Evolutionary conservation across 2,329 filamentous ascomycete species (phyloP), one percentile per base, ranked within the genome.

Genomic region (Colletotrichum sp.): DNA sequence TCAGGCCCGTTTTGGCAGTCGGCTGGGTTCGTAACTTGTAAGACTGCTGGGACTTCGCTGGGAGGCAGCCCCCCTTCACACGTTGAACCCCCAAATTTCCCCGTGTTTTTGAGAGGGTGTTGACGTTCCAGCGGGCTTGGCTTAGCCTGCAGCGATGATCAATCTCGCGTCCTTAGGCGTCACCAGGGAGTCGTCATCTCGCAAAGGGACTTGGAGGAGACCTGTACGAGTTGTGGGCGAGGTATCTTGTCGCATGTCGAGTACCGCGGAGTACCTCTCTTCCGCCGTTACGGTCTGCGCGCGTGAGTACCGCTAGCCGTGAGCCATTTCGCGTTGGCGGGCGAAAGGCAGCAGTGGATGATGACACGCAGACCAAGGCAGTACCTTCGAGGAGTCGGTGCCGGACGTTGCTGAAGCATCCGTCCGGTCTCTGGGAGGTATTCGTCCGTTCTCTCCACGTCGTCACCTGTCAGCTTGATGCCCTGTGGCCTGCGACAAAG

Each of bases 111-210:
- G 24, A 26, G 61, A 64, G 58, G 60, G 67, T 61, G 70, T 66
- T 57, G 69, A 75, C 34, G 57, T 60, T 60, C 43, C 57, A 73
- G 64, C 43, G 34, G 58, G 57, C 38, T 30, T 61, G 34, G 34
- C 55, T 57, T 70, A 61, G 68, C 58, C 68, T 55, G 61, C 38
- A 67, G 26, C 69, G 69, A 75, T 72, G 69, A 67, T 75, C 63
- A 67, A 34, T 72, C 32, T 64, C 36, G 43, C 55, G 18, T 74
- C 58, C 71, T 65, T 28, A 76, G 74, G 74, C 74, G 64, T 28
- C 68, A 72, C 58, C 38, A 67, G 32, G 32, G 58, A 73, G 63
- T 75, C 70, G 74, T 76, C 74, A 76, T 74, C 74, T 73, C 32
- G 21, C 13, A 16, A 34, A 60, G 21, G 43, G 30, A 61, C 32